Conservation (phyloP, 495 filamentous ascomycete species). For the Penicillium longicatenatum region DNA sequence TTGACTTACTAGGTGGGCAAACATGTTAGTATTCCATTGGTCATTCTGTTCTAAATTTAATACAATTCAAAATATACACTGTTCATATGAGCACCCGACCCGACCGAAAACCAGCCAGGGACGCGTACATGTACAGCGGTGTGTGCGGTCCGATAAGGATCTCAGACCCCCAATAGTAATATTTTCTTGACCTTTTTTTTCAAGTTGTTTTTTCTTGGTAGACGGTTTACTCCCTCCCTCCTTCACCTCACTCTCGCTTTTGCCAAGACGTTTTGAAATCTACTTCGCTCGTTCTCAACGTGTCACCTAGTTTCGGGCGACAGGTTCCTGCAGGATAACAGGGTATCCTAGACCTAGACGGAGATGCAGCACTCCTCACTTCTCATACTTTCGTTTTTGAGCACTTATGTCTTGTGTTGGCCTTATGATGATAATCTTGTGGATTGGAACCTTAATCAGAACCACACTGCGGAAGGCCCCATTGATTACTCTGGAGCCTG, state of each 20-base stretch:
- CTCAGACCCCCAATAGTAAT: too few species aligned
- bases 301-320: background rate
- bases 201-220: background rate
- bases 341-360: background rate
- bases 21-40: too few species aligned
- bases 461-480: constrained; percentile 57
- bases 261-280: background rate
- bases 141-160: background rate
- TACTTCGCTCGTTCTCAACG: background rate
- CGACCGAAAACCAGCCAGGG: too few species aligned
- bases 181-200: too few species aligned
- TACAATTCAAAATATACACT: too few species aligned
- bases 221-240: background rate
- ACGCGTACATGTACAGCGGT: too few species aligned
- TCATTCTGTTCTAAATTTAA: too few species aligned
- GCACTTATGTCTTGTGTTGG: constrained; percentile 35
- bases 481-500: constrained; percentile 65
- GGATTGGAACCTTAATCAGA: constrained; percentile 64
- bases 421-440: constrained; percentile 55
- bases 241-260: background rate
- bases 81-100: too few species aligned
- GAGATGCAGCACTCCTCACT: background rate
- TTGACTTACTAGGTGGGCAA: too few species aligned
- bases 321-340: background rate
- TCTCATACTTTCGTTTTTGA: background rate